Conservation (phyloP, 495 filamentous ascomycete genomes). For the Cudoniella acicularis region DNA sequence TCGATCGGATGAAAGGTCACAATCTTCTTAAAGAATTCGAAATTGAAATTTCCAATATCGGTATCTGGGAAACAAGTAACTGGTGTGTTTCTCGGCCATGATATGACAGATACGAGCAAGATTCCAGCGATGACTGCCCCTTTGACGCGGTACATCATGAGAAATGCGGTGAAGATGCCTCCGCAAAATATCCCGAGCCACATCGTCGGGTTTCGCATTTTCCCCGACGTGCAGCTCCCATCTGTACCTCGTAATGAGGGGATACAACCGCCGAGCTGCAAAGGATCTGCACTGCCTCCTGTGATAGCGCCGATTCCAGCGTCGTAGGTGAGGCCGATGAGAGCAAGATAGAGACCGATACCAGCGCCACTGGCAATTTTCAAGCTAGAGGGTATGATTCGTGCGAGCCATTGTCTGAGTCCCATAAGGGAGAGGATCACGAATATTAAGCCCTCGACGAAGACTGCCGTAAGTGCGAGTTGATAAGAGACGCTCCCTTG, state of each 20-base stretch:
- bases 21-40: conserved; percentile 82
- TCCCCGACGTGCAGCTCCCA: conserved; percentile 38
- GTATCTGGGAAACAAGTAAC: conserved; percentile 79
- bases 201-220: conserved; percentile 74
- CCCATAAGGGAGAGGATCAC: conserved; percentile 64
- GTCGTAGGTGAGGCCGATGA: conserved; percentile 75
- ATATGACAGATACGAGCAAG: conserved; percentile 76
- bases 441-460: conserved; percentile 78
- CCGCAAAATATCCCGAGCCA: conserved; percentile 85
- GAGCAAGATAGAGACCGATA: conserved; percentile 74
- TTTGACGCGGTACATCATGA: conserved; percentile 82
- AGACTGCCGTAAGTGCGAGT: conserved; percentile 74
- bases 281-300: conserved; percentile 52
- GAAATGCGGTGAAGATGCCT: conserved; percentile 66
- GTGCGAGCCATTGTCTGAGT: conserved; percentile 78
- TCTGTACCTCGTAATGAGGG: background rate
- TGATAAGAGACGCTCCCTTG: conserved; percentile 61
- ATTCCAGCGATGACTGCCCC: conserved; percentile 79
- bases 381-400: conserved; percentile 70
- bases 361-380: conserved; percentile 81
- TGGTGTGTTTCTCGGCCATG: conserved; percentile 68
- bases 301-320: conserved; percentile 74
- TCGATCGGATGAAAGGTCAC: conserved; percentile 74
- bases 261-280: conserved; percentile 66
- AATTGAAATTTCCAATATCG: conserved; percentile 55